A percentile compares a stretch with the other conserved stretches of the same genome.
Conservation (phyloP, 1,284 basidiomycete species). For the Rhodotorula glutinis region DNA sequence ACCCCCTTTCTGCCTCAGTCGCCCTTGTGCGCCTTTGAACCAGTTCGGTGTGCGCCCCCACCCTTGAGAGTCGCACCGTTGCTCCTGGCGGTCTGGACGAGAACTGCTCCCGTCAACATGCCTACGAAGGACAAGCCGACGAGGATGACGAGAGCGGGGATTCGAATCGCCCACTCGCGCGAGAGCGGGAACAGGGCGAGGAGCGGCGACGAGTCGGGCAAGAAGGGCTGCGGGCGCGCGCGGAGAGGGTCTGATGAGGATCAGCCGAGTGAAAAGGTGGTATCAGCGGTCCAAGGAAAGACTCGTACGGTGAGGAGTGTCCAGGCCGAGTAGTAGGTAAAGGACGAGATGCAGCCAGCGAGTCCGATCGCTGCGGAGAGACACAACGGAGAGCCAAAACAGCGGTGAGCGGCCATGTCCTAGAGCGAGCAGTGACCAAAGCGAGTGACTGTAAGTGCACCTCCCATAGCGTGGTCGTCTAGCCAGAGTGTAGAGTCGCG, state of each 20-base stretch:
- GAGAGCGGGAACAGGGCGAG: conserved; percentile 14
- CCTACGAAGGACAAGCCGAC: conserved; percentile 18
- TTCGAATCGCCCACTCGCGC: conserved; percentile 29
- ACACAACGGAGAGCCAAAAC: not conserved
- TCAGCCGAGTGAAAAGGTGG: not conserved
- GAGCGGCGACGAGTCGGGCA: conserved; percentile 13
- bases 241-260: no score
- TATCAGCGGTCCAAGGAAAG: no score
- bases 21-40: no score
- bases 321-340: conserved; percentile 4
- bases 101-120: conserved; percentile 11
- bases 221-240: conserved; percentile 18
- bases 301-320: not conserved
- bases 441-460: no score
- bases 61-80: not conserved
- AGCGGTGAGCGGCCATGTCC: not conserved
- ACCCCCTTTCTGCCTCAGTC: no score
- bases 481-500: not conserved
- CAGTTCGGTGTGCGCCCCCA: no score
- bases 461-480: conserved; percentile 9
- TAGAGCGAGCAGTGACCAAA: no score
- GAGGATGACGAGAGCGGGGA: conserved; percentile 21
- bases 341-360: not conserved
- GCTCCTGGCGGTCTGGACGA: conserved; percentile 15
- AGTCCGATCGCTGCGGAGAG: not conserved